phyloP scores from a whole-genome alignment of 768 basidiomycete genomes.

The Trametes gibbosa region DNA sequence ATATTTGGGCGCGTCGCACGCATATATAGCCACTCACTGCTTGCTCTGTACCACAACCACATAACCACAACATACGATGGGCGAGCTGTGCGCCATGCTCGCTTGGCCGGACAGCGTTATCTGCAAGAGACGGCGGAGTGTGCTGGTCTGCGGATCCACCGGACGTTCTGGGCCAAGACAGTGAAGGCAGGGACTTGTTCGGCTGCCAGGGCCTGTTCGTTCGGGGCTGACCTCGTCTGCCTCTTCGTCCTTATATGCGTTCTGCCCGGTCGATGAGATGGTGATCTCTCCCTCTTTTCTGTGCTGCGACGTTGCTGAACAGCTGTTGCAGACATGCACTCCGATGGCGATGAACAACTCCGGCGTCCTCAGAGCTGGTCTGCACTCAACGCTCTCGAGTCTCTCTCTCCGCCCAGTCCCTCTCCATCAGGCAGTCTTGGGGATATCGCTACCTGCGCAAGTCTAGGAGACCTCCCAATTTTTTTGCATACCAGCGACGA shows the following conservation, averaged over 20 bases:
- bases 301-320: neutral
- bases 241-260: neutral
- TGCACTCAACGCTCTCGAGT: slow-evolving; percentile 23
- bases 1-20: too few species aligned
- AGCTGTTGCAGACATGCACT: slow-evolving; percentile 6
- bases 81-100: too few species aligned
- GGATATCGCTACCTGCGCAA: slow-evolving; percentile 19
- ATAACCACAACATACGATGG: too few species aligned
- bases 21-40: too few species aligned
- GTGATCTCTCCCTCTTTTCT: neutral
- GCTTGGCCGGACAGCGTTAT: too few species aligned
- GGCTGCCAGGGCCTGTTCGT: neutral
- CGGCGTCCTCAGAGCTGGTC: slow-evolving; percentile 20
- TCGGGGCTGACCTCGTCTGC: neutral
- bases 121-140: too few species aligned
- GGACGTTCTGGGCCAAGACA: neutral
- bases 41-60: too few species aligned
- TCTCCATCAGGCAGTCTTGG: slow-evolving; percentile 22
- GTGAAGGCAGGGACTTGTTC: neutral
- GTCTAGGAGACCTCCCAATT: slow-evolving; percentile 29
- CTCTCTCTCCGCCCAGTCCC: slow-evolving; percentile 23
- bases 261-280: neutral
- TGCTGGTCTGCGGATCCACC: neutral
- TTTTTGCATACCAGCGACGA: slow-evolving; percentile 19
- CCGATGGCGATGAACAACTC: neutral